These are phyloP conservation scores for Rhodosporidiobolus odoratus DNA, from an alignment of 768 basidiomycete genomes.

Conservation along the genomic window DNA sequence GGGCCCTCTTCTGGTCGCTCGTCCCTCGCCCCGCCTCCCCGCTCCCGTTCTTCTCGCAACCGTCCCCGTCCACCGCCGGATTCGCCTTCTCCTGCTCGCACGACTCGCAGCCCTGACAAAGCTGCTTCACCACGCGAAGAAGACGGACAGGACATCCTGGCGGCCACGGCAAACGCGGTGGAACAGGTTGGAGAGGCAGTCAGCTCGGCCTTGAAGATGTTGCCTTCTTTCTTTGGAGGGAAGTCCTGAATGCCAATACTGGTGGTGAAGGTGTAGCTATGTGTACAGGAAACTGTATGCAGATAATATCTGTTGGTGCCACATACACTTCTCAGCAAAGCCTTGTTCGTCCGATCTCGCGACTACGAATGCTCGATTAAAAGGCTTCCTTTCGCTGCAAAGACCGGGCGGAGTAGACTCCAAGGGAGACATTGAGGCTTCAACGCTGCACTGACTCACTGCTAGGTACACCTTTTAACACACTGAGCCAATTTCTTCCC, in stretches of 20 bases:
- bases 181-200: conserved; percentile 11
- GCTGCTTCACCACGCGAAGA: background rate
- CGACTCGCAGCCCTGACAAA: background rate
- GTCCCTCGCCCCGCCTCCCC: background rate
- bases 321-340: no score
- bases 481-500: no score
- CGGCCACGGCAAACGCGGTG: background rate
- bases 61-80: background rate
- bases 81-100: background rate
- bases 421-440: no score
- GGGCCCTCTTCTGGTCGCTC: background rate
- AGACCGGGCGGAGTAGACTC: no score
- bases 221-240: background rate
- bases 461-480: no score
- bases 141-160: background rate
- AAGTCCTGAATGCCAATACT: background rate
- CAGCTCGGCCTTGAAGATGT: background rate
- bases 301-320: no score
- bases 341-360: no score
- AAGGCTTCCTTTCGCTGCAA: no score
- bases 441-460: no score
- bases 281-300: no score
- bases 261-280: no score
- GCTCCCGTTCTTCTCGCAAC: background rate
- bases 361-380: no score